Evolutionary conservation across 164 flowering plant genomes (phyloP), one percentile per base, ranked within the genome.

Genomic region (Liriodendron chinense): DNA sequence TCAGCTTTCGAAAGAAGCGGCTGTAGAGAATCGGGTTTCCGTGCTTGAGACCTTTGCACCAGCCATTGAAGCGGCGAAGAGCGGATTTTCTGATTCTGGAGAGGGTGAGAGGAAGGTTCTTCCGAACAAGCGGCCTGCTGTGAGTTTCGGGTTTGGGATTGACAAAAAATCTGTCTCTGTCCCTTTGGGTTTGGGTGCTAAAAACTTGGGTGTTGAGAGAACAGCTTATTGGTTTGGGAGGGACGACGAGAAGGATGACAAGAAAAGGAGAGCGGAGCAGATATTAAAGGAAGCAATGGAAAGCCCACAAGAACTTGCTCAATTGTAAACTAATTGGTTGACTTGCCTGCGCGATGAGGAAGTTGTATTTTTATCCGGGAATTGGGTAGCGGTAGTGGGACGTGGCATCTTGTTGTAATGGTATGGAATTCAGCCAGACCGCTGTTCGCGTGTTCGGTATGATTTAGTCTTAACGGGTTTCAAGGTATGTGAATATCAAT

Each of bases 221-320:
- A 47, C 65, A 7, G 69, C 76, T 16, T 22, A 75, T 18, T 84
- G 77, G 84, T 75, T 87, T 67, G 82, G 78, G 56, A 85, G 92
- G 75, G 90, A 87, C 65, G 97, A 91, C 1, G 97, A 88, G 74
- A 89, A 83, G 71, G 95, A 94, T 82, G 98, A 96, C 74, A 94
- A 89, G 82, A 96, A 92, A 80, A 88, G 95, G 83, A 91, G 99
- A 83, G 99, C 93, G 14, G 97, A 91, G 81, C 88, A 77, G 59
- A 94, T 96, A 70, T 88, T 96, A 47, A 89, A 88, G 81, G 94
- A 91, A 56, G 81, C 97, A 20, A 86, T 87, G 84, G 97, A 92
- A 74, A 89, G 89, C 69, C 90, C 90, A 50, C 87, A 83, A 75
- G 98, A 96, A 77, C 93, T 91, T 53, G 59, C 85, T 82, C 96